Conservation (phyloP, 495 filamentous ascomycete genomes). For the Neurospora intermedia region DNA sequence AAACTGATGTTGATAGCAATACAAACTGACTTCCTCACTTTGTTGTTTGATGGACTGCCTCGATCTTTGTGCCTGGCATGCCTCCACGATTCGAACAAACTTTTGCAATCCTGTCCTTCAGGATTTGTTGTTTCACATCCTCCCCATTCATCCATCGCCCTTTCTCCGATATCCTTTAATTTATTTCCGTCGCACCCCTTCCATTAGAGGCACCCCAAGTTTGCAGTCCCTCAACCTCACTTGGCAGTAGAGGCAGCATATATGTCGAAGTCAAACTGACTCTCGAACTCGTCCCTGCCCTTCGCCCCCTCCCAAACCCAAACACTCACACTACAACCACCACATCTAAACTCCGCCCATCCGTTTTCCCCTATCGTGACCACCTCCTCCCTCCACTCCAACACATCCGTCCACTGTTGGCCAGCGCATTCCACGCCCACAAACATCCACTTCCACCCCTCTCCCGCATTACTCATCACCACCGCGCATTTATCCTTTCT, state of each 20-base stretch:
- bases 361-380: slow-evolving; percentile 46
- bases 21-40: background rate
- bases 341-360: slow-evolving; percentile 44
- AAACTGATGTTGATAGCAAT: background rate
- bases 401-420: slow-evolving; percentile 51
- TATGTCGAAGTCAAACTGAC: slow-evolving; percentile 1
- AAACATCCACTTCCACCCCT: slow-evolving; percentile 46
- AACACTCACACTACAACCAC: slow-evolving; percentile 43
- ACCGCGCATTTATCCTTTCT: slow-evolving; percentile 44
- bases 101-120: background rate
- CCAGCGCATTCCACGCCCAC: slow-evolving; percentile 46
- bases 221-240: background rate
- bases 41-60: background rate
- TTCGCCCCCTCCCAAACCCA: slow-evolving; percentile 50
- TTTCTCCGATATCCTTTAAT: background rate
- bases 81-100: background rate
- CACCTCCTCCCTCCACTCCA: slow-evolving; percentile 33
- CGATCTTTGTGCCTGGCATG: background rate
- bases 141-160: background rate
- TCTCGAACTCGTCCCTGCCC: slow-evolving; percentile 37
- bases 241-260: background rate
- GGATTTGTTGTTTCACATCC: background rate
- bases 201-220: background rate
- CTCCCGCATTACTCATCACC: slow-evolving; percentile 45
- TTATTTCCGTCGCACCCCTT: background rate